Percentiles rank a stretch among this genome's conserved stretches.
These are phyloP conservation scores for Ensete glaucum DNA, from an alignment of 176 grass and related monocot species.

Conservation along the genomic window DNA sequence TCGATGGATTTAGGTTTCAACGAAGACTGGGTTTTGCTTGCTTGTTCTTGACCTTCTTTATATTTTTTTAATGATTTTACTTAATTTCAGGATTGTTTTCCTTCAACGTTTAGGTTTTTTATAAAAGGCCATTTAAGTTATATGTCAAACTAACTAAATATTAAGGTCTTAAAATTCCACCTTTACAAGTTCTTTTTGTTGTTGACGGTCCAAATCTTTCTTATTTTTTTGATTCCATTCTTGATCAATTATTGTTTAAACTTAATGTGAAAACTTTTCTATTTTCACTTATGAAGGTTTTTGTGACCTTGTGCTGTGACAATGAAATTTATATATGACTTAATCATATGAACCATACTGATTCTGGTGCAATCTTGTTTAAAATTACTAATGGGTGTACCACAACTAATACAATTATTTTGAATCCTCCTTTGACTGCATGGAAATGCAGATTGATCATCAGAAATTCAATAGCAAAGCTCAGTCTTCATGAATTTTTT, in stretches of 20 bases:
- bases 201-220: neutral
- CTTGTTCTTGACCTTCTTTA: too few relatives aligned
- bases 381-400: neutral
- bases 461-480: neutral
- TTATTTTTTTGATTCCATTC: neutral
- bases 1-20: too few relatives aligned
- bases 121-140: too few relatives aligned
- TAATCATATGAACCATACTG: neutral
- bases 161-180: too few relatives aligned
- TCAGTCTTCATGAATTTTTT: neutral
- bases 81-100: too few relatives aligned
- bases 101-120: too few relatives aligned
- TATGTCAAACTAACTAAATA: too few relatives aligned
- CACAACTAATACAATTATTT: neutral
- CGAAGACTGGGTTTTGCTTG: too few relatives aligned
- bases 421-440: neutral
- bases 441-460: neutral
- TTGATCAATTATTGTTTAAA: neutral
- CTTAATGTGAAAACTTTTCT: too few relatives aligned
- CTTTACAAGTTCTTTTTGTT: neutral
- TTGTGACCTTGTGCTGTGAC: neutral
- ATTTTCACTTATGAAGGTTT: too few relatives aligned
- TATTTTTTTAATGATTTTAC: too few relatives aligned
- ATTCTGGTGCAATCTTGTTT: neutral
- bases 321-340: neutral